phyloP scores from a whole-genome alignment of 192 early-diverging fungal species.

The Mortierella antarctica region DNA sequence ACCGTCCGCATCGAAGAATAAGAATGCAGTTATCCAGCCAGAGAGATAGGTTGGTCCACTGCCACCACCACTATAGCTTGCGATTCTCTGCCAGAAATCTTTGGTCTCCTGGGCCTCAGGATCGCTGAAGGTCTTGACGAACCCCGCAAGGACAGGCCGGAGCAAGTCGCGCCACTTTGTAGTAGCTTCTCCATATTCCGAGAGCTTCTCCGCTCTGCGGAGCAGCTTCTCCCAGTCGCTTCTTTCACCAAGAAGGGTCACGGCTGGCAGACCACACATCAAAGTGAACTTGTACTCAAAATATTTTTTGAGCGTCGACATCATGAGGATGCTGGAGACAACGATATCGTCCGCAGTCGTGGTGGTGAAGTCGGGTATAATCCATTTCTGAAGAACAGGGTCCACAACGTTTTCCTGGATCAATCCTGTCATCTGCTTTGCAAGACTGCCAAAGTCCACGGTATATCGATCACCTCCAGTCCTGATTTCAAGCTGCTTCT shows the following conservation, averaged over 20 bases:
- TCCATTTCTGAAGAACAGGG: slow-evolving; percentile 9
- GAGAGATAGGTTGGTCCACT: slow-evolving; percentile 9
- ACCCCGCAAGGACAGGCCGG: slow-evolving; percentile 8
- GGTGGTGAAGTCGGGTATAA: slow-evolving; percentile 24
- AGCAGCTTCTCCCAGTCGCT: slow-evolving; percentile 24
- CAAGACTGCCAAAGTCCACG: slow-evolving; percentile 14
- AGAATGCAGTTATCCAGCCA: slow-evolving; percentile 27
- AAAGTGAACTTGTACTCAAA: slow-evolving; percentile 1
- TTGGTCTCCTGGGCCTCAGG: slow-evolving; percentile 5
- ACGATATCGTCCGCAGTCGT: slow-evolving; percentile 14
- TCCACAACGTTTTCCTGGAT: slow-evolving; percentile 13
- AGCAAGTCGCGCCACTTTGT: slow-evolving; percentile 14
- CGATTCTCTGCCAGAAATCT: slow-evolving; percentile 7
- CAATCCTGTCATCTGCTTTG: slow-evolving; percentile 14
- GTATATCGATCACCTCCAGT: slow-evolving; percentile 1
- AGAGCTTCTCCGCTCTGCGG: slow-evolving; percentile 9
- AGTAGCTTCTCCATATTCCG: slow-evolving; percentile 11
- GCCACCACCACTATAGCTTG: not conserved
- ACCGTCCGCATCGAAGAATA: slow-evolving; percentile 12
- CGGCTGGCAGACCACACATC: slow-evolving; percentile 8
- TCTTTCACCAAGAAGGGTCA: slow-evolving; percentile 17
- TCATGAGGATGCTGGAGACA: slow-evolving; percentile 15
- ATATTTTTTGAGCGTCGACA: slow-evolving; percentile 25
- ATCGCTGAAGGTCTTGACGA: slow-evolving; percentile 22
- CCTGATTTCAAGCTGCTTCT: slow-evolving; percentile 6